Evolutionary conservation across 768 basidiomycete species (phyloP).

Genomic region (Coprinopsis strossmayeri): DNA sequence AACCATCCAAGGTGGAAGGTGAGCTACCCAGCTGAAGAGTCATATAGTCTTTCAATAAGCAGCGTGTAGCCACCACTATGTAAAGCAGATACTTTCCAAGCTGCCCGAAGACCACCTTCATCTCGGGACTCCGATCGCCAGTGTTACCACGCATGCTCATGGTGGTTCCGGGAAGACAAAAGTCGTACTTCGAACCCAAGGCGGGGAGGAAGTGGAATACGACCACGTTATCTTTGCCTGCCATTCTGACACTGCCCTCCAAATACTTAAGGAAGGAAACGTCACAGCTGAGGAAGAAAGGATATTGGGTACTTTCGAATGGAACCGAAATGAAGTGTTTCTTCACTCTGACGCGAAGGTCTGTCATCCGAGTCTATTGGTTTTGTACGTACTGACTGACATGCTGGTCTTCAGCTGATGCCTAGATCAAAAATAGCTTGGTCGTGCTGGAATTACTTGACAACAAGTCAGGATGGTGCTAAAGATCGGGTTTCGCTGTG

Average conservation of each 20-base stretch:
- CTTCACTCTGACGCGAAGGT: slow-evolving; percentile 61
- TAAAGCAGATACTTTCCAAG: slow-evolving; percentile 50
- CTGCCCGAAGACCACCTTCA: slow-evolving; percentile 50
- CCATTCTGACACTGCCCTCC: slow-evolving; percentile 60
- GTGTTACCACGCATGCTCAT: slow-evolving; percentile 29
- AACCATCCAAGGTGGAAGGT: slow-evolving; percentile 71
- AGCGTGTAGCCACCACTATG: slow-evolving; percentile 50
- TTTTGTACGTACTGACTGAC: background rate
- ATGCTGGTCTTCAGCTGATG: slow-evolving; percentile 45
- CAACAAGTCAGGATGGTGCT: slow-evolving; percentile 22
- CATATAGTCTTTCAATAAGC: background rate
- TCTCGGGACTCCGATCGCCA: slow-evolving; percentile 48
- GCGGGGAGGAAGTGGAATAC: slow-evolving; percentile 39
- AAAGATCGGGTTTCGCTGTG: slow-evolving; percentile 58
- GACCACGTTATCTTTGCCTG: slow-evolving; percentile 73
- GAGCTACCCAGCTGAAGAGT: background rate
- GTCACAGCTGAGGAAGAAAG: slow-evolving; percentile 45
- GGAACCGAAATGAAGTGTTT: slow-evolving; percentile 63
- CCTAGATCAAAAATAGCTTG: slow-evolving; percentile 53
- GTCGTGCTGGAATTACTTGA: slow-evolving; percentile 74
- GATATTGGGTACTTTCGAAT: slow-evolving; percentile 53
- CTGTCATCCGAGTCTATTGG: slow-evolving; percentile 15
- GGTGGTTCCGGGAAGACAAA: slow-evolving; percentile 13
- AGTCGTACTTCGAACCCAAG: slow-evolving; percentile 40
- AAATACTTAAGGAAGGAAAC: slow-evolving; percentile 43